Evolutionary conservation across 139 green algal species (phyloP).

Genomic region (Picochlorum sp.): DNA sequence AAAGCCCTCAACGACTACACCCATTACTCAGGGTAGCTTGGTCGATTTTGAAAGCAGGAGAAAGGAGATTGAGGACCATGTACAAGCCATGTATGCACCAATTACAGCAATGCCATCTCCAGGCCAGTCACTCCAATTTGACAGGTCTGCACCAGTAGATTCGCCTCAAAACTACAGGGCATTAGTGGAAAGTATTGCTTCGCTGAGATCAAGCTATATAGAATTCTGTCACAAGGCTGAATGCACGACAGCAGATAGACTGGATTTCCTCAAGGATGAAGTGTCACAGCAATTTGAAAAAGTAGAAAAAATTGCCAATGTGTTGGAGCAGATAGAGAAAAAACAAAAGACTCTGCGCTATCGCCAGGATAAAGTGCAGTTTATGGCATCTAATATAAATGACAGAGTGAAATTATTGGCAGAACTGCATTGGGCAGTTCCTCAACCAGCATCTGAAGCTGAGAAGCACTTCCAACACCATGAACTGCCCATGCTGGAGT

Average conservation of each 20-base stretch:
- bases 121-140: background rate
- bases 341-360: slow-evolving; percentile 4
- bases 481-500: slow-evolving; percentile 30
- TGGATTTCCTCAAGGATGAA: slow-evolving; percentile 7
- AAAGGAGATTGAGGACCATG: background rate
- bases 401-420: slow-evolving; percentile 37
- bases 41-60: background rate
- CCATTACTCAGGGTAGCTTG: no score
- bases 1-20: no score
- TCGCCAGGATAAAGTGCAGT: background rate
- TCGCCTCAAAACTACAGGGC: slow-evolving; percentile 4
- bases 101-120: background rate
- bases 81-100: background rate
- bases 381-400: slow-evolving; percentile 10
- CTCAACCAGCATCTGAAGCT: slow-evolving; percentile 33
- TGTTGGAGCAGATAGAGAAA: background rate
- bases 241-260: slow-evolving; percentile 25
- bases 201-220: slow-evolving; percentile 28
- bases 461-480: slow-evolving; percentile 27
- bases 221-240: slow-evolving; percentile 36
- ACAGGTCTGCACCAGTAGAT: background rate
- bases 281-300: background rate
- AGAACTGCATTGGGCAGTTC: slow-evolving; percentile 52
- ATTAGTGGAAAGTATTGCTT: slow-evolving; percentile 14
- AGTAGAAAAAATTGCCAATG: slow-evolving; percentile 2